Conservation (phyloP, 495 filamentous ascomycete species). For the Trypethelium eluteriae region DNA sequence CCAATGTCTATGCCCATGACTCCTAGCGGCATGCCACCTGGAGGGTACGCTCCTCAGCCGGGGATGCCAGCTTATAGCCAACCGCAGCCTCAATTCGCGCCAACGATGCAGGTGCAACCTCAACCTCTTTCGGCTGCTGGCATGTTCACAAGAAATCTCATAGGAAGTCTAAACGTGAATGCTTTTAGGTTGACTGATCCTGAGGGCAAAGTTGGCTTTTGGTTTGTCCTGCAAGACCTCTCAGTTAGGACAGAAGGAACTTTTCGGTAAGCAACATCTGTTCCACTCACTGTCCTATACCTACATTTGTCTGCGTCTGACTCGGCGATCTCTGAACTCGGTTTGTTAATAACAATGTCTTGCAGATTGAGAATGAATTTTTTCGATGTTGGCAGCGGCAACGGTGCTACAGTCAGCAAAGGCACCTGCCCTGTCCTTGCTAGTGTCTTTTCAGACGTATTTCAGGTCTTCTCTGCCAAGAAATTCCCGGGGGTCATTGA, state of each 20-base stretch:
- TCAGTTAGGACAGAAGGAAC: constrained; percentile 86
- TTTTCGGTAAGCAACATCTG: constrained; percentile 59
- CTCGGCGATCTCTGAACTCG: constrained; percentile 12
- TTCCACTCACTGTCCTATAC: not conserved
- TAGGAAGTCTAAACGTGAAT: constrained; percentile 84
- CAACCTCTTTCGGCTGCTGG: constrained; percentile 50
- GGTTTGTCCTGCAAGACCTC: constrained; percentile 95
- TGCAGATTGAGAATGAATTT: constrained; percentile 67
- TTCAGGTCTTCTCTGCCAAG: constrained; percentile 94
- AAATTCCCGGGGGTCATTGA: constrained; percentile 98
- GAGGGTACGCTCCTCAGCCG: not conserved
- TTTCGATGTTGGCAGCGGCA: constrained; percentile 64
- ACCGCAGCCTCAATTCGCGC: constrained; percentile 36
- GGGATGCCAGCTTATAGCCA: constrained; percentile 36
- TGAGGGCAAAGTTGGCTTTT: constrained; percentile 79
- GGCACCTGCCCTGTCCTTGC: constrained; percentile 79
- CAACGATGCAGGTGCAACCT: constrained; percentile 38
- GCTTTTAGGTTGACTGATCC: constrained; percentile 80
- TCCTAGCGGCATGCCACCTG: constrained; percentile 4
- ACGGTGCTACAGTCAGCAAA: constrained; percentile 52
- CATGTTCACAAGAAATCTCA: constrained; percentile 95
- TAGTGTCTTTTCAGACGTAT: constrained; percentile 76
- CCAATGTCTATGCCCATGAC: constrained; percentile 9
- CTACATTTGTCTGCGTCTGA: constrained; percentile 24
- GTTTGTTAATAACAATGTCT: not conserved